These are phyloP conservation scores for Gaeumannomyces tritici DNA, from an alignment of 2,329 filamentous ascomycete species.

Conservation along the genomic window DNA sequence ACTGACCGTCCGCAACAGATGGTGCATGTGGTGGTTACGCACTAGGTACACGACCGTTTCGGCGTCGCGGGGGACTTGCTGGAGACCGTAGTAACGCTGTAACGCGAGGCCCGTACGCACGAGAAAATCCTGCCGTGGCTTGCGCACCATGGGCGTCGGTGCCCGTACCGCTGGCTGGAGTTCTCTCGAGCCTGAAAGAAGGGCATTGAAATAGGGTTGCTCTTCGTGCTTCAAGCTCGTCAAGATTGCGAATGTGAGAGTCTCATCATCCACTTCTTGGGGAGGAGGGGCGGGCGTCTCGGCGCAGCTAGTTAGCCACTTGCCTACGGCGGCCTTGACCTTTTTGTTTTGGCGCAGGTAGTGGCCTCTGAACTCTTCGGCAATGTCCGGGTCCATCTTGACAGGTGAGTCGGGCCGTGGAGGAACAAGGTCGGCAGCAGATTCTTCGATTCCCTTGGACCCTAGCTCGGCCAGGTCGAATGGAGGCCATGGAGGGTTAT, in stretches of 20 bases:
- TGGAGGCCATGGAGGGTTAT: slow-evolving; percentile 81
- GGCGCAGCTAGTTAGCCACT: slow-evolving; percentile 75
- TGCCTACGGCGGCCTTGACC: slow-evolving; percentile 82
- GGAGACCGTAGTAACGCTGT: slow-evolving; percentile 74
- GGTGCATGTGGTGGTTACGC: slow-evolving; percentile 71
- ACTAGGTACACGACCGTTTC: slow-evolving; percentile 81
- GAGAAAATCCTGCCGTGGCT: slow-evolving; percentile 62
- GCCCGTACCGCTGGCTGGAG: slow-evolving; percentile 49
- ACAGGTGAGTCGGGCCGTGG: slow-evolving; percentile 50
- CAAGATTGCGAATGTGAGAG: slow-evolving; percentile 83
- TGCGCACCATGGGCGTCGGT: slow-evolving; percentile 56
- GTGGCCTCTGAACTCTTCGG: slow-evolving; percentile 85
- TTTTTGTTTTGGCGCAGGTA: slow-evolving; percentile 89
- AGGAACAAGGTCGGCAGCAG: slow-evolving; percentile 47
- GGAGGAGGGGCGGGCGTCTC: slow-evolving; percentile 66
- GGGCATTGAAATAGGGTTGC: slow-evolving; percentile 70
- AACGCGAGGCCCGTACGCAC: slow-evolving; percentile 68
- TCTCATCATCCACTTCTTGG: slow-evolving; percentile 89
- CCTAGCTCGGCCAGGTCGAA: slow-evolving; percentile 62
- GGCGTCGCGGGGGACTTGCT: slow-evolving; percentile 66
- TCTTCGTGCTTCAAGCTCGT: slow-evolving; percentile 73
- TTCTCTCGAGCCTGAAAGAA: slow-evolving; percentile 54
- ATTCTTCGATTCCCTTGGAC: slow-evolving; percentile 38
- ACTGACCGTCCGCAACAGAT: slow-evolving; percentile 76
- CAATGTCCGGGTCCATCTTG: slow-evolving; percentile 86